Conservation (phyloP, 352 stramenopile species). For the Pythium brachiatum region DNA sequence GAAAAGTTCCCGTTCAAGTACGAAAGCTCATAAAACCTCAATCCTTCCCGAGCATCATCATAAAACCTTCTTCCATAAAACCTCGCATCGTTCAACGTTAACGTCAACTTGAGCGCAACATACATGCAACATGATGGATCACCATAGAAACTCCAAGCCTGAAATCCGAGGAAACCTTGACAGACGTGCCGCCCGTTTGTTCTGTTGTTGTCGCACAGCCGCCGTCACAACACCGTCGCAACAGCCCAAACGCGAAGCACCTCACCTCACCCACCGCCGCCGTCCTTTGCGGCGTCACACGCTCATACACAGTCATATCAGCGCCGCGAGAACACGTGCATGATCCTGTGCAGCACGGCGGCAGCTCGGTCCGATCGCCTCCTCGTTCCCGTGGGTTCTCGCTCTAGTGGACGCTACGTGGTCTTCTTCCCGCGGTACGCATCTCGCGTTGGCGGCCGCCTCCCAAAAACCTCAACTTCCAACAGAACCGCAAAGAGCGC, state of each 20-base stretch:
- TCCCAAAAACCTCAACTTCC: conserved; percentile 14
- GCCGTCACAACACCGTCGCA: not conserved
- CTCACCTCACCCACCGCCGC: conserved; percentile 3
- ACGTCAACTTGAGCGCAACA: not conserved
- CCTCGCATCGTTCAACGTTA: conserved; percentile 2
- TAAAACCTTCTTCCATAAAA: conserved; percentile 20
- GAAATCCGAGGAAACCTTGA: conserved; percentile 16
- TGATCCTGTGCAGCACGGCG: conserved; percentile 1
- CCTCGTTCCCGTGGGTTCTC: not conserved
- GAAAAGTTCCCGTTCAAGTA: conserved; percentile 23
- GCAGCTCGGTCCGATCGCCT: not conserved
- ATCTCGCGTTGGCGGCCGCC: not conserved
- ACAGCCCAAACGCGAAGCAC: conserved; percentile 12
- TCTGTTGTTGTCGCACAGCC: conserved; percentile 23
- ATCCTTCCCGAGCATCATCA: conserved; percentile 8
- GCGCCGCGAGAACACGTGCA: conserved; percentile 2
- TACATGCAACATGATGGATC: conserved; percentile 5
- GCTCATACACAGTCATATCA: not conserved
- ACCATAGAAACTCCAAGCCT: conserved; percentile 4
- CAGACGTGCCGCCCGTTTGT: conserved; percentile 4
- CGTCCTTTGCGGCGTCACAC: conserved; percentile 7
- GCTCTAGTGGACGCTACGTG: not conserved
- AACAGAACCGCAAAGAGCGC: conserved; percentile 12
- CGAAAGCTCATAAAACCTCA: conserved; percentile 17
- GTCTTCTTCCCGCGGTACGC: not conserved